Evolutionary conservation across 371 early-diverging fungal species (phyloP).

Genomic region (Capniomyces stellatus): DNA sequence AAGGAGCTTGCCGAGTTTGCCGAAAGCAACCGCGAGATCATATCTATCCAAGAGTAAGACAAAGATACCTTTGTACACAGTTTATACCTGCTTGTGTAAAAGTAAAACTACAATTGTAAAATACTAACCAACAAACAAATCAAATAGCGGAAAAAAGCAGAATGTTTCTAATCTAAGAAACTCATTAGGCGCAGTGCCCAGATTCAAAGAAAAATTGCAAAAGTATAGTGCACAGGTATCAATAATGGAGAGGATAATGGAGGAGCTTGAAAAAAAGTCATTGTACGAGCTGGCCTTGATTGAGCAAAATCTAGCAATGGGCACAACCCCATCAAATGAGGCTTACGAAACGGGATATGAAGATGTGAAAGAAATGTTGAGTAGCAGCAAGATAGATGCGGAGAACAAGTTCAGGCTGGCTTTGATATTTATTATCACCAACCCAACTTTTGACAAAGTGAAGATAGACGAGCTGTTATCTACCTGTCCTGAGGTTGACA

Average conservation of each 20-base stretch:
- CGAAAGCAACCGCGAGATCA: slow-evolving; percentile 38
- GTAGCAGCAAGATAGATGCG: background rate
- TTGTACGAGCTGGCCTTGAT: slow-evolving; percentile 51
- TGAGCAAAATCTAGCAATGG: slow-evolving; percentile 29
- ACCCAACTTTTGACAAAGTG: background rate
- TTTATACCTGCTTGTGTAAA: background rate
- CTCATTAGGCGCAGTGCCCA: slow-evolving; percentile 71
- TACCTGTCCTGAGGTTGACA: background rate
- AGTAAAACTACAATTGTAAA: background rate
- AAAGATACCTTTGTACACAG: background rate
- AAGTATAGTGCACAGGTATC: slow-evolving; percentile 83
- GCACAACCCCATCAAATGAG: background rate
- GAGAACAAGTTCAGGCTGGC: background rate
- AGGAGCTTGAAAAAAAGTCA: slow-evolving; percentile 47
- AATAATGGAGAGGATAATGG: slow-evolving; percentile 75
- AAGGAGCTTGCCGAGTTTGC: slow-evolving; percentile 64
- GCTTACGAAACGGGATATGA: background rate
- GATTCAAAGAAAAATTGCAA: slow-evolving; percentile 79
- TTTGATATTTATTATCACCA: background rate
- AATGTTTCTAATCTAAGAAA: slow-evolving; percentile 73
- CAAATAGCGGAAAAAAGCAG: slow-evolving; percentile 26
- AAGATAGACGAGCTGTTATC: background rate
- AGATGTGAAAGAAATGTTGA: background rate
- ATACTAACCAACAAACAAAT: background rate
- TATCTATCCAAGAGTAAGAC: slow-evolving; percentile 11